phyloP scores from a whole-genome alignment of 2,329 filamentous ascomycete genomes.

The Coleophoma eucalyptorum region DNA sequence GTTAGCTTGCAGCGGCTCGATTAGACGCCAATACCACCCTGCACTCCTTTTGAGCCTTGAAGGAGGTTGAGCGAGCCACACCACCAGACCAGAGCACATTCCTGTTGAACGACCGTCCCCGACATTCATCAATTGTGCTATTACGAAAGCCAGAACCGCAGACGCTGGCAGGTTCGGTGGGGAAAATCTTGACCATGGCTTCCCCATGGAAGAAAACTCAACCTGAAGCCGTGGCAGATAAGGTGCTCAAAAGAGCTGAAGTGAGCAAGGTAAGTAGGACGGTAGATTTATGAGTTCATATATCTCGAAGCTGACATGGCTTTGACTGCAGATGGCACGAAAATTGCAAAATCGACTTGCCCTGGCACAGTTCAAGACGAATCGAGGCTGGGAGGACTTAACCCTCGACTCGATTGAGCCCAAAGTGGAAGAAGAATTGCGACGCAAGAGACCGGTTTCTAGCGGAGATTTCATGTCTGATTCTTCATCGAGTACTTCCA shows the following conservation, averaged over 20 bases:
- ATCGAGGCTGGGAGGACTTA: conserved; percentile 91
- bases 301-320: conserved; percentile 14
- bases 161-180: too few relatives aligned
- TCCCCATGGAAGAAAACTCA: conserved; percentile 57
- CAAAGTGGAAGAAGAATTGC: conserved; percentile 74
- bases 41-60: too few relatives aligned
- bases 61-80: too few relatives aligned
- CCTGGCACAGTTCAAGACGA: conserved; percentile 94
- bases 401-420: conserved; percentile 84
- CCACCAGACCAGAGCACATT: too few relatives aligned
- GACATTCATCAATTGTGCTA: too few relatives aligned
- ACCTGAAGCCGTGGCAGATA: conserved; percentile 61
- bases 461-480: conserved; percentile 77
- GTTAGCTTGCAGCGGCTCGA: too few relatives aligned
- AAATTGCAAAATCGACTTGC: conserved; percentile 91
- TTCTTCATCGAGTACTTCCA: conserved; percentile 70
- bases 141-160: too few relatives aligned
- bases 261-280: conserved; percentile 61
- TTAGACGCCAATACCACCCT: too few relatives aligned
- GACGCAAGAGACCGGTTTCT: conserved; percentile 62
- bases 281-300: conserved; percentile 12
- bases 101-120: too few relatives aligned
- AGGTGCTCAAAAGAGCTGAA: conserved; percentile 69
- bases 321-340: conserved; percentile 71
- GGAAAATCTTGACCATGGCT: conserved; percentile 37